Evolutionary conservation across 73 alveolate species (phyloP).

Genomic region (Paramecium pentaurelia): DNA sequence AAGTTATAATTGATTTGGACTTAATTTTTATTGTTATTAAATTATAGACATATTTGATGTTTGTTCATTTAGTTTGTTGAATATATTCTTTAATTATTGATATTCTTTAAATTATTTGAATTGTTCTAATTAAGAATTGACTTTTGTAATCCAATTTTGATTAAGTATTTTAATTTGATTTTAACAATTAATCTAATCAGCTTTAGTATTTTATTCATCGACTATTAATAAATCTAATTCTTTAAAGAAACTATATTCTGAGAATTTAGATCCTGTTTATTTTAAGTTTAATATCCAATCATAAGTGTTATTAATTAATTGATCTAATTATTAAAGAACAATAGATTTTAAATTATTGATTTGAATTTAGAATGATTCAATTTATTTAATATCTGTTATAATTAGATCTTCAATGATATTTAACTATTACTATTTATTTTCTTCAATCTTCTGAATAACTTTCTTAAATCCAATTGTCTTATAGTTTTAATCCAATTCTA

Average conservation of each 20-base stretch:
- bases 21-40: neutral
- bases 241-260: neutral
- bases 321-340: neutral
- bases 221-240: neutral
- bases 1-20: neutral
- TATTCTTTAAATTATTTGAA: neutral
- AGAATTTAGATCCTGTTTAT: neutral
- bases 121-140: neutral
- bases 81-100: neutral
- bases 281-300: neutral
- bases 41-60: neutral
- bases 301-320: neutral
- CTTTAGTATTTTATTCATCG: neutral
- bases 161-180: neutral
- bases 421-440: neutral
- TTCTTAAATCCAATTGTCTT: neutral
- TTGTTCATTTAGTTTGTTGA: too few relatives aligned
- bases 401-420: neutral
- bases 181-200: neutral
- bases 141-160: neutral
- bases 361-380: neutral
- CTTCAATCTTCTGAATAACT: neutral
- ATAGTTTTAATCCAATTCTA: neutral
- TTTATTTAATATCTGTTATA: neutral
- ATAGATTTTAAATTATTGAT: neutral